Evolutionary conservation across 2,329 filamentous ascomycete genomes (phyloP), one percentile per base, ranked within the genome.

Genomic region (Cercospora sesami): DNA sequence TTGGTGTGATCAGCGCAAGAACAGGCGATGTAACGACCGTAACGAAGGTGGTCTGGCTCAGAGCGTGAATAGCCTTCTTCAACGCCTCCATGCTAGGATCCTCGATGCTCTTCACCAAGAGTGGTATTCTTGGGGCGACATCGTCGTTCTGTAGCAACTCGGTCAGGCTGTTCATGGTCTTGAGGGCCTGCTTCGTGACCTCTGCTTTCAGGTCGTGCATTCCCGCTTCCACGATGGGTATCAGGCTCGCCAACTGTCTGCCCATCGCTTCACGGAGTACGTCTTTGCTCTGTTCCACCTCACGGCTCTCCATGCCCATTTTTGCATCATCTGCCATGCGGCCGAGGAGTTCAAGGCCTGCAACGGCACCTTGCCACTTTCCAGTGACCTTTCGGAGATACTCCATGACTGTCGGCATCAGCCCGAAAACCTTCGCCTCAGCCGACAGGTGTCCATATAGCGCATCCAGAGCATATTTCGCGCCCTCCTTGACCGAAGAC

Each of bases 31-130:
- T 97, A 74, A 99, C 95, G 72, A 96, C 87, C 65, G 95, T 94
- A 63, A 99, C 95, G 74, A 99, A 99, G n/a, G 95, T 99, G 10
- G 95, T 99, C 83, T 96, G 93, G 4, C 94, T 97, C 57, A 99
- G 86, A 57, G 94, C 95, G 78, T 97, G 95, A 72, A 99, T 98
- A 33, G 95, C 94, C 84, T 97, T 97, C 79, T 97, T 92, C 65
- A 96, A 86, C 30, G 91, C 93, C 80, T 96, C 89, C 14, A 91
- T 85, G 10, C 93, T 97, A 5, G 95, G 95, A 75, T 97, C 90
- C 79, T 97, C 92, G 90, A 99, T 97, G 60, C 93, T 92, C 79
- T 96, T 93, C 80, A 99, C 90, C 60, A 99, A 86, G 3, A 98
- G 88, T 6, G 94, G 93, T 76, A 99, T 94, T 76, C 93, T 89